These are phyloP conservation scores for Tetracladium maxilliforme DNA, from an alignment of 2,329 filamentous ascomycete species.

Conservation along the genomic window DNA sequence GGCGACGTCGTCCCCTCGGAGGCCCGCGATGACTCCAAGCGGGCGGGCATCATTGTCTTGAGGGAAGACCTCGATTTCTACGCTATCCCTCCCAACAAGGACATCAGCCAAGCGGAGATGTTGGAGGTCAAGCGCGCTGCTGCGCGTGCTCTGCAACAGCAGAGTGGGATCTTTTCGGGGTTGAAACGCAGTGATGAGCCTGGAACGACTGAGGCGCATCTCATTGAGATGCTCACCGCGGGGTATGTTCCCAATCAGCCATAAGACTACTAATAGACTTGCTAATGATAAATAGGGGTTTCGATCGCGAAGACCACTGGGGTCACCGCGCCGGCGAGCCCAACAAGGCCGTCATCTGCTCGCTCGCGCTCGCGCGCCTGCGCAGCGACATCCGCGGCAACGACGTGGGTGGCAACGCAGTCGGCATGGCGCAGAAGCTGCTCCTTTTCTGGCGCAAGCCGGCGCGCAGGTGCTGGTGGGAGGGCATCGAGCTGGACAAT, in stretches of 20 bases:
- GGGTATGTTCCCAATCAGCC: constrained; percentile 46
- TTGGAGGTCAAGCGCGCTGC: constrained; percentile 90
- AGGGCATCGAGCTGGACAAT: constrained; percentile 80
- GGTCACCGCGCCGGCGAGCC: constrained; percentile 95
- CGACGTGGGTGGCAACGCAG: constrained; percentile 59
- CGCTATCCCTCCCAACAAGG: constrained; percentile 71
- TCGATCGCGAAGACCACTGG: constrained; percentile 92
- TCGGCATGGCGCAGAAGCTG: constrained; percentile 97
- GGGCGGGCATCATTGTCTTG: constrained; percentile 92
- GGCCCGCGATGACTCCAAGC: constrained; percentile 53
- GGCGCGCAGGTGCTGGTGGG: constrained; percentile 95
- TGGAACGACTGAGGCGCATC: constrained; percentile 91
- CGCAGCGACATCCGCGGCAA: constrained; percentile 83
- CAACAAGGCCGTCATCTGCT: constrained; percentile 97
- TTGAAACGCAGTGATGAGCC: constrained; percentile 89
- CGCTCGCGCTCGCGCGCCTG: constrained; percentile 79
- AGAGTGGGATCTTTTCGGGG: constrained; percentile 92
- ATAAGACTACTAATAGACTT: background rate
- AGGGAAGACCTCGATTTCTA: constrained; percentile 97
- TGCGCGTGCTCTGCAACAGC: constrained; percentile 69
- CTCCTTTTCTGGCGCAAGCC: constrained; percentile 97
- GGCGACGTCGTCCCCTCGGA: constrained; percentile 55
- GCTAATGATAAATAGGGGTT: constrained; percentile 47
- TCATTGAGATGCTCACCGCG: constrained; percentile 98
- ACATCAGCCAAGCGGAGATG: constrained; percentile 83